These are phyloP conservation scores for Leptographium wingfieldii DNA, from an alignment of 2,329 filamentous ascomycete species.

Conservation along the genomic window DNA sequence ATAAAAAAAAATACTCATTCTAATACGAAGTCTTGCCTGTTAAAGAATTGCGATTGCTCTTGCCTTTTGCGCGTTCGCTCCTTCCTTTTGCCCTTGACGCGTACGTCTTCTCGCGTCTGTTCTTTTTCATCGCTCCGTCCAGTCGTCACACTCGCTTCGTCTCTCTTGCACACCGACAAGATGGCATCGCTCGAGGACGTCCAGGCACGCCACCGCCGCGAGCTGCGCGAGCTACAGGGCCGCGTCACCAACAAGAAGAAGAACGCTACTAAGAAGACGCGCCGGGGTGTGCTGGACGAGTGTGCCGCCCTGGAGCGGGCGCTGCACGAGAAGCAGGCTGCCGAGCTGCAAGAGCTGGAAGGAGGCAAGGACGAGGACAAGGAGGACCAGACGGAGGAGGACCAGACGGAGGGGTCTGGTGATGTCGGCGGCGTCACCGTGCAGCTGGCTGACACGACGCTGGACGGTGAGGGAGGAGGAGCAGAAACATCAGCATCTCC, in stretches of 20 bases:
- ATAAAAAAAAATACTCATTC: background rate
- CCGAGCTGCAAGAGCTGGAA: conserved; percentile 37
- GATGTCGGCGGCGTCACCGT: conserved; percentile 5
- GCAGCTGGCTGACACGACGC: conserved; percentile 7
- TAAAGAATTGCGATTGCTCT: background rate
- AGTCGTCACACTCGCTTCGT: background rate
- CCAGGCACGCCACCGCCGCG: conserved; percentile 71
- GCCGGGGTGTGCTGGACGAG: conserved; percentile 62
- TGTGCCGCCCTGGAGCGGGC: conserved; percentile 58
- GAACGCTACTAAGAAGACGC: conserved; percentile 79
- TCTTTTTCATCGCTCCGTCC: background rate
- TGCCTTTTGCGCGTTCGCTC: background rate
- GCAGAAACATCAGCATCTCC: background rate
- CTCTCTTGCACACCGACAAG: conserved; percentile 2
- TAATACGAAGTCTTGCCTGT: background rate
- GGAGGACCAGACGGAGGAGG: conserved; percentile 10
- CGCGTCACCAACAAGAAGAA: conserved; percentile 94
- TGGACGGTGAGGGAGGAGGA: conserved; percentile 10
- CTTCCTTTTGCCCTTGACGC: background rate
- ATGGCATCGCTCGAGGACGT: conserved; percentile 59
- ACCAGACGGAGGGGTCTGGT: background rate
- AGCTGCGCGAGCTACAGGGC: conserved; percentile 74
- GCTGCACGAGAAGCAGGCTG: conserved; percentile 52
- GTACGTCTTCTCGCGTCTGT: no score
- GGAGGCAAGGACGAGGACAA: conserved; percentile 13